Evolutionary conservation across 306 rosid species (phyloP).

Genomic region (Nissolia schottii): DNA sequence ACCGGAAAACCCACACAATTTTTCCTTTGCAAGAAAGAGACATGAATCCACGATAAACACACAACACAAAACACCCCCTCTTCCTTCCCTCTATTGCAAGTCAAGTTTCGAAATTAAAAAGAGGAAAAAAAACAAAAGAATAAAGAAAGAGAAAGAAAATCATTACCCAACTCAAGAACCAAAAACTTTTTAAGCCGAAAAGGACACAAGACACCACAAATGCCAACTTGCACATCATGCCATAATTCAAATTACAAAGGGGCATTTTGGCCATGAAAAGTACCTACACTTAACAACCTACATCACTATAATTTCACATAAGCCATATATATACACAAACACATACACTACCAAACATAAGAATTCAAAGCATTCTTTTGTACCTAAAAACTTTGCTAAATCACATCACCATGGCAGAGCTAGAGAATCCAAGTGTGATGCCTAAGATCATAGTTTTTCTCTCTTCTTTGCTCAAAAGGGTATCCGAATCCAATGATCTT

Average conservation of each 20-base stretch:
- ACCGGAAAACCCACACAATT: conserved; percentile 22
- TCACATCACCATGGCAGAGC: conserved; percentile 63
- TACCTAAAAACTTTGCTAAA: conserved; percentile 14
- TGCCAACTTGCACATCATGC: conserved; percentile 33
- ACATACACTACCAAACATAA: conserved; percentile 5
- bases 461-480: conserved; percentile 77
- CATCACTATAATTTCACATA: neutral
- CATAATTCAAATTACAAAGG: conserved; percentile 16
- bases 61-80: neutral
- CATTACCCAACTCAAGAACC: conserved; percentile 23
- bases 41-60: conserved; percentile 21
- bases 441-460: conserved; percentile 64
- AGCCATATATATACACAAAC: conserved; percentile 1
- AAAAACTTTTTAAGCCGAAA: conserved; percentile 27
- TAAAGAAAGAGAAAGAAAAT: too few species aligned
- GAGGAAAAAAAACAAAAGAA: neutral
- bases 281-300: conserved; percentile 17
- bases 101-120: conserved; percentile 33
- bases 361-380: conserved; percentile 26
- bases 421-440: conserved; percentile 74
- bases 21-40: conserved; percentile 16
- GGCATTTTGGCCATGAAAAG: conserved; percentile 26
- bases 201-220: conserved; percentile 29
- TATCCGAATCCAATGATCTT: conserved; percentile 69
- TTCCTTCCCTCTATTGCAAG: conserved; percentile 39